Conservation (phyloP, 768 basidiomycete species). For the Saitozyma sp. region DNA sequence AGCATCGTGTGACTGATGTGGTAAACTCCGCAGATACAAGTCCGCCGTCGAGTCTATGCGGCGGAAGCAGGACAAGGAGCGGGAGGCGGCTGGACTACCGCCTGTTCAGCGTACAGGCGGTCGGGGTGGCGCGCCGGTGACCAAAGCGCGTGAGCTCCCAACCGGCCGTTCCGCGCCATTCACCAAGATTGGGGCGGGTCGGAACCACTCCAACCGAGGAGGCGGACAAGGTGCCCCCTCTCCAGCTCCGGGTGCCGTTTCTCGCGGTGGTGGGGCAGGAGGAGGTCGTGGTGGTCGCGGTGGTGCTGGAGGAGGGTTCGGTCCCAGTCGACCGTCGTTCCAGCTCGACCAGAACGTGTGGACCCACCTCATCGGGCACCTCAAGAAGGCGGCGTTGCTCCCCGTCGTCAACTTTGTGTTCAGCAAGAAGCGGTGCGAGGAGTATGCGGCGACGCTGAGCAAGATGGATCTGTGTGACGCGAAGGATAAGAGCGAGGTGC, state of each 20-base stretch:
- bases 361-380: constrained; percentile 79
- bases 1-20: constrained; percentile 5
- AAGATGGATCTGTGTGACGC: constrained; percentile 85
- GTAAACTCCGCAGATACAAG: constrained; percentile 65
- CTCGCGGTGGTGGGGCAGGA: constrained; percentile 49
- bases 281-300: constrained; percentile 27
- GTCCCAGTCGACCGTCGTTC: constrained; percentile 20
- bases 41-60: constrained; percentile 82
- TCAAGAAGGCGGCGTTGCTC: constrained; percentile 80
- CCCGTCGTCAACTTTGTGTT: constrained; percentile 97
- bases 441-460: constrained; percentile 84
- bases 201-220: constrained; percentile 56
- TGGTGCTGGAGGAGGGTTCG: constrained; percentile 38
- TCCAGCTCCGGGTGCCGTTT: constrained; percentile 31
- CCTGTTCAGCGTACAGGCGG: constrained; percentile 83
- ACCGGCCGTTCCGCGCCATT: constrained; percentile 45
- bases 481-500: constrained; percentile 94
- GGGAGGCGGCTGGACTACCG: constrained; percentile 88
- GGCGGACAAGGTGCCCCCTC: constrained; percentile 53
- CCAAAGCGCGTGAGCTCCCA: constrained; percentile 42
- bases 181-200: constrained; percentile 37
- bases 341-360: constrained; percentile 86
- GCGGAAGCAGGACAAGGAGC: constrained; percentile 96
- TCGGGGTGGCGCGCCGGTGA: constrained; percentile 64
- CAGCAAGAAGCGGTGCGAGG: constrained; percentile 95